phyloP scores from a whole-genome alignment of 2,329 filamentous ascomycete genomes.

The Claviceps cyperi region DNA sequence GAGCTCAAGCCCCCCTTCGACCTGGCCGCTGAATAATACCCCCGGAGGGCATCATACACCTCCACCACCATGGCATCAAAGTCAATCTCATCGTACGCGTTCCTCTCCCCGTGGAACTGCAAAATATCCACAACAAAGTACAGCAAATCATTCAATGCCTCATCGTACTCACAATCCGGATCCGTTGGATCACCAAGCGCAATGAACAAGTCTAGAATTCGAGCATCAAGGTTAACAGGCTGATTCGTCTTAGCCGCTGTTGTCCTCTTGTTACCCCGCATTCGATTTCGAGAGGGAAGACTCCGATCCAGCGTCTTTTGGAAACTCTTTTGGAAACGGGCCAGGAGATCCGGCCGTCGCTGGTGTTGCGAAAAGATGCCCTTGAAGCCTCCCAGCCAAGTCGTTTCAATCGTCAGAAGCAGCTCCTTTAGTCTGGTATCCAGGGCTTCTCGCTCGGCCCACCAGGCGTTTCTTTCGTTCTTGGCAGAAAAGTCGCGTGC shows the following conservation, averaged over 20 bases:
- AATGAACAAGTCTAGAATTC: slow-evolving; percentile 76
- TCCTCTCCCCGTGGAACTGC: slow-evolving; percentile 90
- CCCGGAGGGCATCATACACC: slow-evolving; percentile 66
- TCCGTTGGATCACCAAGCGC: slow-evolving; percentile 62
- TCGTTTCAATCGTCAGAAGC: slow-evolving; percentile 72
- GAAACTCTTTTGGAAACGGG: slow-evolving; percentile 64
- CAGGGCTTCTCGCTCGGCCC: slow-evolving; percentile 68
- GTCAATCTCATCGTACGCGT: slow-evolving; percentile 95
- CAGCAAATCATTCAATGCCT: slow-evolving; percentile 77
- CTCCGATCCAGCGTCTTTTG: slow-evolving; percentile 68
- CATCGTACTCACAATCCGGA: slow-evolving; percentile 62
- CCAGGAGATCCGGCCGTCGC: slow-evolving; percentile 48
- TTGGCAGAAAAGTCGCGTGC: slow-evolving; percentile 56
- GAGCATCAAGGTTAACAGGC: slow-evolving; percentile 36
- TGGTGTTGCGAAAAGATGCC: slow-evolving; percentile 76
- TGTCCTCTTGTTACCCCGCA: slow-evolving; percentile 42
- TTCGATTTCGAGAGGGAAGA: slow-evolving; percentile 64
- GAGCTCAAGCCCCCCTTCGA: slow-evolving; percentile 2
- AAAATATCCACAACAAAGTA: slow-evolving; percentile 95
- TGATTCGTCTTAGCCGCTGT: slow-evolving; percentile 16
- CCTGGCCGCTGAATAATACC: slow-evolving; percentile 50
- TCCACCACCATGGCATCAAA: slow-evolving; percentile 86
- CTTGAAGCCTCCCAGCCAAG: slow-evolving; percentile 91
- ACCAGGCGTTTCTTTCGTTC: slow-evolving; percentile 73
- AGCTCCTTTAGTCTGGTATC: slow-evolving; percentile 66